Conservation (phyloP, 176 grass and related monocot species). For the Dendrocalamus sinicus region DNA sequence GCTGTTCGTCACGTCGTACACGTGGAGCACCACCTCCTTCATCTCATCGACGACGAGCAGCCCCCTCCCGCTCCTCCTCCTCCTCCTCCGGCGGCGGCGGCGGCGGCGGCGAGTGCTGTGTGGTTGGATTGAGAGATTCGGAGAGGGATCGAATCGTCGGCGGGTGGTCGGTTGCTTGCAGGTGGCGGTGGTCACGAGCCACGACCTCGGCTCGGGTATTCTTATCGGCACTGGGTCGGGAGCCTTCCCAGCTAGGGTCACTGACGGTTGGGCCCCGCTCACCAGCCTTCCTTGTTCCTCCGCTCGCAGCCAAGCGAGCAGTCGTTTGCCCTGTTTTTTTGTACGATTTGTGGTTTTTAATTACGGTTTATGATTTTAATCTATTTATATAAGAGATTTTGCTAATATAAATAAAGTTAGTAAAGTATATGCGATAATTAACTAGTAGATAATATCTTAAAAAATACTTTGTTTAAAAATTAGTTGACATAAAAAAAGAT, state of each 20-base stretch:
- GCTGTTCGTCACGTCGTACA: slow-evolving; percentile 97
- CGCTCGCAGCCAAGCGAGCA: too few relatives aligned
- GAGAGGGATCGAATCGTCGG: slow-evolving; percentile 38
- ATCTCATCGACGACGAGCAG: slow-evolving; percentile 42
- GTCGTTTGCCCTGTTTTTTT: too few relatives aligned
- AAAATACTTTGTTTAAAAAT: too few relatives aligned
- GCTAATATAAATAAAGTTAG: too few relatives aligned
- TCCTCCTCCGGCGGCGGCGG: background rate
- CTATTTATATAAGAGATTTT: too few relatives aligned
- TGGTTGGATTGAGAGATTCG: slow-evolving; percentile 13
- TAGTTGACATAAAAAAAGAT: too few relatives aligned
- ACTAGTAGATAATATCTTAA: too few relatives aligned
- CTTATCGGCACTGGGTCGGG: slow-evolving; percentile 36
- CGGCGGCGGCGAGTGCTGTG: background rate
- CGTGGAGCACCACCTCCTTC: slow-evolving; percentile 97
- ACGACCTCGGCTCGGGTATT: background rate
- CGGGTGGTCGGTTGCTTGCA: slow-evolving; percentile 35
- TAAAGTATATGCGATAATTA: too few relatives aligned
- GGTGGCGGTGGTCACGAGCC: slow-evolving; percentile 13
- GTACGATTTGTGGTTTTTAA: too few relatives aligned
- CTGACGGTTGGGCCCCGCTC: background rate
- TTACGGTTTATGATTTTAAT: too few relatives aligned
- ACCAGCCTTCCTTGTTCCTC: background rate
- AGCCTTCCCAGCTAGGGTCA: background rate
- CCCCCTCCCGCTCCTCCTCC: background rate